Evolutionary conservation across 2,329 filamentous ascomycete species (phyloP), one percentile per base, ranked within the genome.

Genomic region (Neoarthrinium moseri): DNA sequence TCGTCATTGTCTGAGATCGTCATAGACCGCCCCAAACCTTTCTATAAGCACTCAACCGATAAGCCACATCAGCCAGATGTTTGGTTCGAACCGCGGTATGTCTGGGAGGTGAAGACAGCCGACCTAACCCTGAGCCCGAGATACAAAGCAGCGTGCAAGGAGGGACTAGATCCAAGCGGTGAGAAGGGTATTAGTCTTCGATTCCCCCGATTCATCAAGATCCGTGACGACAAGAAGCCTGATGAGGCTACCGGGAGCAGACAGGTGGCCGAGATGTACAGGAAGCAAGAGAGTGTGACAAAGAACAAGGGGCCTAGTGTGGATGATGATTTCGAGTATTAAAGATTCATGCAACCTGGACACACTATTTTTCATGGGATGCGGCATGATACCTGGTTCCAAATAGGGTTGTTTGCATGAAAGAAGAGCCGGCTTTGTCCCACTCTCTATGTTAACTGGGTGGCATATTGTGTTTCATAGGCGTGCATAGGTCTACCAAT

Each of bases 301-400:
- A 95, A 94, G 75, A 90, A 74, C 47, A 95, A 95, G 72, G 88
- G 86, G 0, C 89, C 89, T 4, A 78, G 85, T 38, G 91, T 91
- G 45, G 94, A 99, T 74, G 92, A 97, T 70, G 91, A 97, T 66
- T 99, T 96, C 70, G 94, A 99, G 74, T 99, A 99, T 70, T 99
- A 68, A n/a, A 29, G n/a, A 29, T 29, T 8, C 26, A 29, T 29
- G 26, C 26, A 29, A n/a, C n/a, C n/a, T 8, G 26, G 26, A 29
- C 26, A 34, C 32, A 6, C n/a, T 34, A 34, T 34, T n/a, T n/a
- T n/a, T n/a, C n/a, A n/a, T n/a, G n/a, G n/a, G n/a, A n/a, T n/a
- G n/a, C n/a, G n/a, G n/a, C n/a, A n/a, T n/a, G n/a, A n/a, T n/a
- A n/a, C n/a, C n/a, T n/a, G n/a, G n/a, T n/a, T n/a, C n/a, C n/a